Evolutionary conservation across 1,139 yeast genomes (phyloP), one percentile per base, ranked within the genome.

Genomic region (Yamadazyma trypodendri): DNA sequence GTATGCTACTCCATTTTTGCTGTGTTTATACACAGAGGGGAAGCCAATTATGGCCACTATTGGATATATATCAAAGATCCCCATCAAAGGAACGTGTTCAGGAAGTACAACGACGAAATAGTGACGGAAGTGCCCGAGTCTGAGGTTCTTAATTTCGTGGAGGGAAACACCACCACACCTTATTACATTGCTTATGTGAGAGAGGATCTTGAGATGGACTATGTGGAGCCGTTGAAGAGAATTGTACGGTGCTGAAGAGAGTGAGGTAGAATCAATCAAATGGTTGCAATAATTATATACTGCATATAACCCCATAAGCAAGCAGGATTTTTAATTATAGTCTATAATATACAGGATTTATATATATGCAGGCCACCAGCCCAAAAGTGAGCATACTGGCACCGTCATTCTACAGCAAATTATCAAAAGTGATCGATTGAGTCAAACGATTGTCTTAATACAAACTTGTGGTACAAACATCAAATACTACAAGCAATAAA

Each of bases 21-120:
- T 0, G 83, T 92, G 6, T 92, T 92, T 54, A 88, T 94, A 34
- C 98, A 92, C 60, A 71, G 97, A 38, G 98, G 98, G 6, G 95
- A 89, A 52, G 98, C 96, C 1, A 81, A 89, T 40, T 90, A 86
- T 55, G 98, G 98, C 3, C 98, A 92, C 60, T 92, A 92, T 58
- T 92, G 97, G 97, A 78, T 90, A 12, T 92, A 90, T 56, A 90
- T 92, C 44, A 79, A 77, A 45, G 97, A 92, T 58, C 79, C 82
- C 10, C 73, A 73, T 45, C 68, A 72, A 41, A 68, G 72, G 13
- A 75, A 77, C 32, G 65, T 84, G 24, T 92, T 81, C 76, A 70
- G 97, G 43, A 90, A 87, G 67, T 92, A 92, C 60, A 92, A 92
- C 54, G 98, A 92, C 62, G 97, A 92, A 54, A 73, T 76, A 11